phyloP scores from a whole-genome alignment of 176 grass and related monocot species.

The Zoysia japonica region DNA sequence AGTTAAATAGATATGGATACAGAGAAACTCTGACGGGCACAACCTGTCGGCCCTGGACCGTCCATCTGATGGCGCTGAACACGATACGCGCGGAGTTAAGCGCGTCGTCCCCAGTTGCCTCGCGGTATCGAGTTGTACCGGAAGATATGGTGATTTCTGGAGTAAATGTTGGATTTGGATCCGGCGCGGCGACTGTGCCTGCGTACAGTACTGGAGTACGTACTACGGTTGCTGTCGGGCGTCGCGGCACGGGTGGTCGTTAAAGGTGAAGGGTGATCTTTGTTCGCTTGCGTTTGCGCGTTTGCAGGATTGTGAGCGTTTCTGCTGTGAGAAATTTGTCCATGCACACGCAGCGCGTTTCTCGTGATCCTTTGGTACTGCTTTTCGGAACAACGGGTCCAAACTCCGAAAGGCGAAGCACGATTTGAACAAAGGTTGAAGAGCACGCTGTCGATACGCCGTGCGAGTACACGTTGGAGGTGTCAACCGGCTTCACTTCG shows the following conservation, averaged over 20 bases:
- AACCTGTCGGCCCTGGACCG: no score
- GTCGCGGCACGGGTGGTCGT: not conserved
- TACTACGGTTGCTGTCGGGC: no score
- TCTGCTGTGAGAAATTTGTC: not conserved
- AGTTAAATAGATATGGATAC: no score
- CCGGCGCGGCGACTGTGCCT: not conserved
- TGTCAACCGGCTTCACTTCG: no score
- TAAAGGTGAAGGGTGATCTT: not conserved
- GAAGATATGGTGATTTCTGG: not conserved
- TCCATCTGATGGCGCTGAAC: not conserved
- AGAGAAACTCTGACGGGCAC: no score
- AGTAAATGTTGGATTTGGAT: conserved; percentile 22
- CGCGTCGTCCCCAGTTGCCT: not conserved
- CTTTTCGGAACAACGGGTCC: not conserved
- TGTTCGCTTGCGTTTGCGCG: not conserved
- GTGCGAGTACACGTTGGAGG: no score
- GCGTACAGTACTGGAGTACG: no score
- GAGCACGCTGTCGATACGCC: no score
- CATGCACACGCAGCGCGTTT: not conserved
- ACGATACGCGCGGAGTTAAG: not conserved
- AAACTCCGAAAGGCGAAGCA: not conserved
- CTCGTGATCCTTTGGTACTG: not conserved
- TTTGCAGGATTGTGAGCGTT: not conserved
- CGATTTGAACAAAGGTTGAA: no score
- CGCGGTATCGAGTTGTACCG: not conserved